These are phyloP conservation scores for Penicillium sp. DNA, from an alignment of 2,329 filamentous ascomycete genomes.

Conservation along the genomic window DNA sequence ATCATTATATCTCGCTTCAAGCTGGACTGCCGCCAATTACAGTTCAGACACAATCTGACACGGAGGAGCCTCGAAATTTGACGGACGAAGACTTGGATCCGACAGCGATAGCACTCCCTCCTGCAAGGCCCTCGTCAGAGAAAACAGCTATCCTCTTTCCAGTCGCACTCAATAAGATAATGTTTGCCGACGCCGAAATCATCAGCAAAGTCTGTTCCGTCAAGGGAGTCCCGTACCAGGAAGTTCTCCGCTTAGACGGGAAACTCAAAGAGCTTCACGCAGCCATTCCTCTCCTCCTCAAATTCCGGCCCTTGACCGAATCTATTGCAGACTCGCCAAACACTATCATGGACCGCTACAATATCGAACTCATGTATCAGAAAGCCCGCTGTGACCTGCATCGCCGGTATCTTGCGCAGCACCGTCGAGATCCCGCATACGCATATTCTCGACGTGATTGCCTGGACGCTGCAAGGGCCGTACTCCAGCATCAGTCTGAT, in stretches of 20 bases:
- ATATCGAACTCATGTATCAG: conserved; percentile 53
- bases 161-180: conserved; percentile 32
- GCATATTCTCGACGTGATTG: conserved; percentile 45
- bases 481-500: conserved; percentile 51
- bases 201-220: conserved; percentile 16
- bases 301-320: conserved; percentile 18
- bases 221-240: conserved; percentile 2
- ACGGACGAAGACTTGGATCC: conserved; percentile 61
- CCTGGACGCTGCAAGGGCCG: conserved; percentile 47
- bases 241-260: conserved; percentile 29
- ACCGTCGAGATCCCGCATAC: conserved; percentile 33
- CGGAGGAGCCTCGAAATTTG: conserved; percentile 57
- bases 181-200: conserved; percentile 32
- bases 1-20: conserved; percentile 61
- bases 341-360: conserved; percentile 52
- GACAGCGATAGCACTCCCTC: conserved; percentile 51
- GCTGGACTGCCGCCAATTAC: conserved; percentile 63
- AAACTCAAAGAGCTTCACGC: conserved; percentile 25
- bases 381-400: conserved; percentile 54
- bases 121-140: conserved; percentile 52
- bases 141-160: conserved; percentile 48
- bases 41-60: conserved; percentile 59
- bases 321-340: conserved; percentile 22
- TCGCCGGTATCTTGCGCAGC: conserved; percentile 48
- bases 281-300: conserved; percentile 8